phyloP scores from a whole-genome alignment of 2,329 filamentous ascomycete species.

The Tolypocladium amazonense region DNA sequence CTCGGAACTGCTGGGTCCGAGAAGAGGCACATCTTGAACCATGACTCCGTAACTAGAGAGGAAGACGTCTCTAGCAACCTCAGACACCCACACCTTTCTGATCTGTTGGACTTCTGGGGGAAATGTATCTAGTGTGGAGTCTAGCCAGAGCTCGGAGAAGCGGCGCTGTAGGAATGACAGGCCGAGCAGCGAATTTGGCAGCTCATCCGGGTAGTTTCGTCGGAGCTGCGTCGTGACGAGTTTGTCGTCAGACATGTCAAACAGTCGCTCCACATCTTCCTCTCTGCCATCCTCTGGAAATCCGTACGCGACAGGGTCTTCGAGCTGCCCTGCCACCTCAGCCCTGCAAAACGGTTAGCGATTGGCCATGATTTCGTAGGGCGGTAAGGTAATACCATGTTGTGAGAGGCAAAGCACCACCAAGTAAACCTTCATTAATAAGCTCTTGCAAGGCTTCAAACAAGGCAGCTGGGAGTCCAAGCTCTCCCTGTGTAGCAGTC shows the following conservation, averaged over 20 bases:
- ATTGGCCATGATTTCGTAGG: background rate
- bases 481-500: slow-evolving; percentile 5
- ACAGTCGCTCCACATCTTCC: slow-evolving; percentile 16
- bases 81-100: slow-evolving; percentile 17
- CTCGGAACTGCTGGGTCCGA: slow-evolving; percentile 11
- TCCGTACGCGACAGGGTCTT: background rate
- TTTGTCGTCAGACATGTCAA: slow-evolving; percentile 14
- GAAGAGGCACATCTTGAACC: slow-evolving; percentile 20
- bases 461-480: slow-evolving; percentile 15
- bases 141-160: slow-evolving; percentile 21
- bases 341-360: background rate
- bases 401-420: slow-evolving; percentile 16
- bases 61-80: slow-evolving; percentile 22
- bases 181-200: slow-evolving; percentile 12
- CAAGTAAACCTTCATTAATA: slow-evolving; percentile 13
- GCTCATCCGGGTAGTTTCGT: slow-evolving; percentile 12
- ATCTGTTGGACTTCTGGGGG: slow-evolving; percentile 12
- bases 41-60: slow-evolving; percentile 23
- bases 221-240: slow-evolving; percentile 19
- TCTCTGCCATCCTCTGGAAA: slow-evolving; percentile 13
- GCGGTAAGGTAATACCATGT: slow-evolving; percentile 20
- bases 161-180: slow-evolving; percentile 16
- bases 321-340: slow-evolving; percentile 2
- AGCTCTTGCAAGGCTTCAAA: slow-evolving; percentile 14
- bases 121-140: slow-evolving; percentile 12